These are phyloP conservation scores for Carex sylvatica DNA, from an alignment of 202 grass and related monocot species.

Conservation along the genomic window DNA sequence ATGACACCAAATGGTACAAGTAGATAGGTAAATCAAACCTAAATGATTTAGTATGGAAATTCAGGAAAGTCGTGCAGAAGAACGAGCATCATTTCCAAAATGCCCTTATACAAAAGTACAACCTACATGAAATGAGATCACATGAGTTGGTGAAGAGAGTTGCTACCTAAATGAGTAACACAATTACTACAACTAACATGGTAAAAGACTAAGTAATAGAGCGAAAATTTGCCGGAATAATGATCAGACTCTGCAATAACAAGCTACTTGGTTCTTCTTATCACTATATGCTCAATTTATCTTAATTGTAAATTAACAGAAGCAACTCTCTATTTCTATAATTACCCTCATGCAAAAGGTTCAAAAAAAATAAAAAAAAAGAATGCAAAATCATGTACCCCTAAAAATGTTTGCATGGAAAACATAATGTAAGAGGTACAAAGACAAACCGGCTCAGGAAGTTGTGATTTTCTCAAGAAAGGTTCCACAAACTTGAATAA, in stretches of 20 bases:
- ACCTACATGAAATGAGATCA: slow-evolving; percentile 47
- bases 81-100: slow-evolving; percentile 82
- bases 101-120: slow-evolving; percentile 85
- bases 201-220: background rate
- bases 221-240: slow-evolving; percentile 8
- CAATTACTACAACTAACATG: background rate
- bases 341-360: background rate
- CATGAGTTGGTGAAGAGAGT: slow-evolving; percentile 3
- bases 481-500: slow-evolving; percentile 99
- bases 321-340: background rate
- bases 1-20: no score
- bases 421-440: slow-evolving; percentile 13
- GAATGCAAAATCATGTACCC: background rate
- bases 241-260: slow-evolving; percentile 28
- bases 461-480: slow-evolving; percentile 82
- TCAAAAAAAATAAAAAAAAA: background rate
- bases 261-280: background rate
- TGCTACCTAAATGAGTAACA: background rate
- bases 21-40: no score
- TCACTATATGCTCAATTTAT: background rate
- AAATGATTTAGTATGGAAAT: no score
- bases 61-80: slow-evolving; percentile 97
- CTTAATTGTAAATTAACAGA: background rate
- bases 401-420: background rate
- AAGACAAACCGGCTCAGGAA: slow-evolving; percentile 62